These are phyloP conservation scores for Phytopythium litorale DNA, from an alignment of 352 stramenopile genomes.

Conservation along the genomic window DNA sequence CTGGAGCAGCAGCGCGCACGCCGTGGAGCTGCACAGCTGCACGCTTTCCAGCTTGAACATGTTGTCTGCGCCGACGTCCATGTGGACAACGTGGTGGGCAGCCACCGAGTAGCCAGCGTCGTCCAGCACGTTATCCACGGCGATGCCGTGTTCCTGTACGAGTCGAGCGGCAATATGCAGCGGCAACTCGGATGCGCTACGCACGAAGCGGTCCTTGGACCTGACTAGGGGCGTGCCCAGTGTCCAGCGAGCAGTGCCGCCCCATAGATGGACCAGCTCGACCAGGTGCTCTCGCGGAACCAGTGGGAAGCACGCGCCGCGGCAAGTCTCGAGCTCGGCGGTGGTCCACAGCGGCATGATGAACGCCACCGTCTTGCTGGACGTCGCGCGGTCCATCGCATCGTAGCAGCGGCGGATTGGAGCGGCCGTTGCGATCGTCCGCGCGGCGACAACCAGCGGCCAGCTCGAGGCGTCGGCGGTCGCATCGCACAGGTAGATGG, in stretches of 20 bases:
- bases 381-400: conserved; percentile 5
- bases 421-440: conserved; percentile 17
- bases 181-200: conserved; percentile 10
- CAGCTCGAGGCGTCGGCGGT: background rate
- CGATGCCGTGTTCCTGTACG: conserved; percentile 15
- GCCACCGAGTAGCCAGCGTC: conserved; percentile 3
- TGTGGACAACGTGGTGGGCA: conserved; percentile 23
- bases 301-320: conserved; percentile 21
- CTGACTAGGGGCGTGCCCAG: conserved; percentile 16
- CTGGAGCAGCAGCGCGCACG: conserved; percentile 18
- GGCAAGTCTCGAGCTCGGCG: conserved; percentile 28
- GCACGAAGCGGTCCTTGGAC: conserved; percentile 18
- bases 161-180: conserved; percentile 17
- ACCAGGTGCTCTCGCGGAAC: conserved; percentile 18
- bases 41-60: conserved; percentile 25
- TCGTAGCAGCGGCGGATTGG: background rate
- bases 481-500: conserved; percentile 30
- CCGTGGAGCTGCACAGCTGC: conserved; percentile 21
- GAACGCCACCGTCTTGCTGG: conserved; percentile 16
- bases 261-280: conserved; percentile 30
- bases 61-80: conserved; percentile 26
- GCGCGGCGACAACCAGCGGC: conserved; percentile 13
- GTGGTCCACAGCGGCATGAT: conserved; percentile 37
- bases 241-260: conserved; percentile 23
- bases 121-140: conserved; percentile 4